Percentiles rank a stretch among this genome's conserved stretches.
Conservation (phyloP, 2,329 filamentous ascomycete species). For the Sphaerostilbella broomeana region DNA sequence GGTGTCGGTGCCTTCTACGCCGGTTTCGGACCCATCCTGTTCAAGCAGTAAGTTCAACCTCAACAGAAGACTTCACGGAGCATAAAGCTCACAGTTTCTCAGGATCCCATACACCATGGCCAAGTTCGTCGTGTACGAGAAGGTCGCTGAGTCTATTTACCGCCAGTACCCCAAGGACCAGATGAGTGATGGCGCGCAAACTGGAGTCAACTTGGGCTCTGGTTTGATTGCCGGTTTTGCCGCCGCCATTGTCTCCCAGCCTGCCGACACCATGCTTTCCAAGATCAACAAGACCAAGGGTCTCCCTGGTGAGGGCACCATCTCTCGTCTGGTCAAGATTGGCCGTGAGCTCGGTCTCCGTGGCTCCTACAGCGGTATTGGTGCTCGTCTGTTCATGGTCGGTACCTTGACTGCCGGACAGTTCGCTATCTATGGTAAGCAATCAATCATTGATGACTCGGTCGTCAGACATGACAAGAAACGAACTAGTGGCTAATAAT, state of each 20-base stretch:
- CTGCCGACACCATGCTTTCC: slow-evolving; percentile 87
- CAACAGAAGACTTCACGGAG: not conserved
- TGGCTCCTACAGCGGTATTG: slow-evolving; percentile 74
- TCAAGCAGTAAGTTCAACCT: slow-evolving; percentile 38
- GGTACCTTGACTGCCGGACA: slow-evolving; percentile 72
- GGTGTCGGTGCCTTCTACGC: slow-evolving; percentile 84
- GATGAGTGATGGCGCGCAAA: slow-evolving; percentile 63
- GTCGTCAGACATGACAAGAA: too few species aligned
- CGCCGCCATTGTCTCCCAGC: slow-evolving; percentile 80
- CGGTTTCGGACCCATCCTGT: slow-evolving; percentile 80
- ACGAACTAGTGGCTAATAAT: not conserved
- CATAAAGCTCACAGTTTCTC: slow-evolving; percentile 7
- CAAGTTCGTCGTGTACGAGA: slow-evolving; percentile 93
- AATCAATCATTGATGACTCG: not conserved
- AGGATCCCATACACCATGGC: slow-evolving; percentile 90
- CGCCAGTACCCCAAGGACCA: slow-evolving; percentile 61
- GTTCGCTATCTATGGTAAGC: slow-evolving; percentile 75
- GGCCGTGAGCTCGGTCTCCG: slow-evolving; percentile 74
- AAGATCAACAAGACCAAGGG: slow-evolving; percentile 97
- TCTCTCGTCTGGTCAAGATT: slow-evolving; percentile 78
- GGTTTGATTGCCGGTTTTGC: slow-evolving; percentile 62
- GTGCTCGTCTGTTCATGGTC: slow-evolving; percentile 59
- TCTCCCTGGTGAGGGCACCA: slow-evolving; percentile 76
- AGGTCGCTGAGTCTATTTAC: slow-evolving; percentile 72
- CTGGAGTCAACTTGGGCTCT: slow-evolving; percentile 66